These are phyloP conservation scores for Fusarium oxysporum DNA, from an alignment of 2,329 filamentous ascomycete genomes.

Conservation along the genomic window DNA sequence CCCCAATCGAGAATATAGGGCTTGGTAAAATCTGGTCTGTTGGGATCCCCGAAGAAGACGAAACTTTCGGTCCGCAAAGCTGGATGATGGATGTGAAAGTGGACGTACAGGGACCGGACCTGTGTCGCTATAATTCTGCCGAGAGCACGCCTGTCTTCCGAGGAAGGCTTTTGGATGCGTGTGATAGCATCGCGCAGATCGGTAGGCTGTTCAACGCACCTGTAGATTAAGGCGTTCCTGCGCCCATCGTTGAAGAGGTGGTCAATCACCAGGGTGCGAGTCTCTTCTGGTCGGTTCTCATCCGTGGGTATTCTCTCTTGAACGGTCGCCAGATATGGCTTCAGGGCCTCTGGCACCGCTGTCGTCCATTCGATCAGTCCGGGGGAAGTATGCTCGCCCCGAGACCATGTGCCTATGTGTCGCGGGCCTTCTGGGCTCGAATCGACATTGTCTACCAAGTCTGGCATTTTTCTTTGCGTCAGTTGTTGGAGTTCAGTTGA, in stretches of 20 bases:
- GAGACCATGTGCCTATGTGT: background rate
- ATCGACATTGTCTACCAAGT: too few species aligned
- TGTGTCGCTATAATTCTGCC: too few species aligned
- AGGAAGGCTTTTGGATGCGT: too few species aligned
- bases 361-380: background rate
- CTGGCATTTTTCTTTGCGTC: too few species aligned
- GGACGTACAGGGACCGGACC: too few species aligned
- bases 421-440: background rate
- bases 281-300: background rate
- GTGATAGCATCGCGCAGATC: too few species aligned
- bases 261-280: background rate
- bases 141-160: too few species aligned
- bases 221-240: background rate
- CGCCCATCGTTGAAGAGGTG: background rate
- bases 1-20: too few species aligned
- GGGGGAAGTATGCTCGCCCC: background rate
- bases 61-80: too few species aligned
- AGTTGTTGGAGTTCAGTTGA: background rate
- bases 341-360: background rate
- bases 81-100: too few species aligned
- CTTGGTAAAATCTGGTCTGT: too few species aligned
- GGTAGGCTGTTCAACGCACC: background rate
- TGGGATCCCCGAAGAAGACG: too few species aligned
- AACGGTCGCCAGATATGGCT: background rate
- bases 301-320: background rate